phyloP scores from a whole-genome alignment of 495 filamentous ascomycete species.

The Penicillium maclennaniae region DNA sequence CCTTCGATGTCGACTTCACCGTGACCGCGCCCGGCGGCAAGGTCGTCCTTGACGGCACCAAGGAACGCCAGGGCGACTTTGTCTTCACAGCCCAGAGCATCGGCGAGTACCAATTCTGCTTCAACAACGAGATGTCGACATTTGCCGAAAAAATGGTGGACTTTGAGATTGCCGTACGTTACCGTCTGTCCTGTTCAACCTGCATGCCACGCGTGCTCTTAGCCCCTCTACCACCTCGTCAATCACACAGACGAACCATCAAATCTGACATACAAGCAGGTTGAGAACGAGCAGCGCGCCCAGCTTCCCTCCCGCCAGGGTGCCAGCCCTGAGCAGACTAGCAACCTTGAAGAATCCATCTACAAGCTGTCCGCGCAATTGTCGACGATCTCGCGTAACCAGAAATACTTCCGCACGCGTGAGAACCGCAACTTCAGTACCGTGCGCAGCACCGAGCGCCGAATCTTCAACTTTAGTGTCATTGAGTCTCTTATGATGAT shows the following conservation, averaged over 20 bases:
- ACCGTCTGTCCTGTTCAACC: not conserved
- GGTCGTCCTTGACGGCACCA: slow-evolving; percentile 78
- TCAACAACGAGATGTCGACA: slow-evolving; percentile 97
- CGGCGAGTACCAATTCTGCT: slow-evolving; percentile 98
- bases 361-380: slow-evolving; percentile 91
- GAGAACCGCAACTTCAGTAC: slow-evolving; percentile 99
- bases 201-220: not conserved
- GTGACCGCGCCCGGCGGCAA: slow-evolving; percentile 81
- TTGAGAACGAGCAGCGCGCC: slow-evolving; percentile 85
- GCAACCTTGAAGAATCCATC: slow-evolving; percentile 88
- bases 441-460: slow-evolving; percentile 87
- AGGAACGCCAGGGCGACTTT: slow-evolving; percentile 95
- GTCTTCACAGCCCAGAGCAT: slow-evolving; percentile 91
- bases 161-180: slow-evolving; percentile 90
- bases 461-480: slow-evolving; percentile 96
- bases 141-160: slow-evolving; percentile 98
- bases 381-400: slow-evolving; percentile 94
- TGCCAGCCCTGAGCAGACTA: slow-evolving; percentile 85
- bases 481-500: slow-evolving; percentile 91
- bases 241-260: not conserved
- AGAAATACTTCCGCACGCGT: slow-evolving; percentile 98
- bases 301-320: slow-evolving; percentile 88
- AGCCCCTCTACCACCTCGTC: not conserved
- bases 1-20: slow-evolving; percentile 91
- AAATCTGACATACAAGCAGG: slow-evolving; percentile 46